phyloP scores from a whole-genome alignment of 2,329 filamentous ascomycete genomes.

The Leptosphaerulina australis region DNA sequence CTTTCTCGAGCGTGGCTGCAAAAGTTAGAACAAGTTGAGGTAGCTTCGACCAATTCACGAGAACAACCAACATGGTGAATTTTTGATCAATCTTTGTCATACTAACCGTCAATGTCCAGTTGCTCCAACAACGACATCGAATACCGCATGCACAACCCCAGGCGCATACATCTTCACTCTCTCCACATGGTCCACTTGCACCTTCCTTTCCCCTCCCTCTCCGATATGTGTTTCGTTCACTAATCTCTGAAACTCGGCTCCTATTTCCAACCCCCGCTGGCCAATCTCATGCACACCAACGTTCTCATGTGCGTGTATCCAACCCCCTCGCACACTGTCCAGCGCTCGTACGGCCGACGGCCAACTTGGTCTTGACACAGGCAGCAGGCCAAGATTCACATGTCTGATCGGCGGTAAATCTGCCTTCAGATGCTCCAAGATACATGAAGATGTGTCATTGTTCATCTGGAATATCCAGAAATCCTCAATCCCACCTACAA shows the following conservation, averaged over 20 bases:
- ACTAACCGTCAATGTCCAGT: background rate
- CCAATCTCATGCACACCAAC: conserved; percentile 50
- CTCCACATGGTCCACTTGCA: conserved; percentile 57
- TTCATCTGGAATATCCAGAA: conserved; percentile 51
- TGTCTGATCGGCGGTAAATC: conserved; percentile 55
- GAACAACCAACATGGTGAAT: no score
- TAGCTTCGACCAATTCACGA: no score
- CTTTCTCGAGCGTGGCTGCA: no score
- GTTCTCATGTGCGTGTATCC: conserved; percentile 68
- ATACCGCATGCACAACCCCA: conserved; percentile 66
- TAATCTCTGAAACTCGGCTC: conserved; percentile 47
- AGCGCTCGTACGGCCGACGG: conserved; percentile 55
- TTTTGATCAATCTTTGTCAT: no score
- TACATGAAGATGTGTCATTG: conserved; percentile 44
- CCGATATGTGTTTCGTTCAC: conserved; percentile 34
- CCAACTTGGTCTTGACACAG: conserved; percentile 59
- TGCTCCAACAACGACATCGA: conserved; percentile 54
- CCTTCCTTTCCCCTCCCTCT: conserved; percentile 9
- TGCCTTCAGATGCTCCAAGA: background rate
- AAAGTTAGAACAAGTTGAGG: no score
- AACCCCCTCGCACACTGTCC: conserved; percentile 56
- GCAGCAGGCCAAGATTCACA: conserved; percentile 65
- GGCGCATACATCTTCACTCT: conserved; percentile 66
- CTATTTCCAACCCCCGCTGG: conserved; percentile 43
- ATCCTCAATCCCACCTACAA: conserved; percentile 1